Evolutionary conservation across 129 eudicot species (phyloP).

Genomic region (Smallanthus sonchifolius): DNA sequence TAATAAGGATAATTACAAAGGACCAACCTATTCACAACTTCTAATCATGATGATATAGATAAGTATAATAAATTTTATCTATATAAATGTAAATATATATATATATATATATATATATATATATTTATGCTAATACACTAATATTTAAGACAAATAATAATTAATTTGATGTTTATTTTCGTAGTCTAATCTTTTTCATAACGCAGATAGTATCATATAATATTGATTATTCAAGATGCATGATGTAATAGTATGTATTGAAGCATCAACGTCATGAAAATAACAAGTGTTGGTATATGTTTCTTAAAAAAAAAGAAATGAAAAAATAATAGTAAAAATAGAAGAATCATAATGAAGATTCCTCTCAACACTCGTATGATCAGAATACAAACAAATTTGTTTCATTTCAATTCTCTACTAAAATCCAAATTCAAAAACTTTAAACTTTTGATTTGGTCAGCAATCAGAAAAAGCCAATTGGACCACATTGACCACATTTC

Average conservation of each 20-base stretch:
- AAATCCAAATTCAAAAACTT: conserved; percentile 6
- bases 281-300: not conserved
- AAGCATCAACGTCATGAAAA: not conserved
- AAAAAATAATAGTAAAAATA: not conserved
- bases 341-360: not conserved
- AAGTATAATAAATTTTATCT: too few species aligned
- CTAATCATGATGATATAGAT: too few species aligned
- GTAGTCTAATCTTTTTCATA: too few species aligned
- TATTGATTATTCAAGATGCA: too few species aligned
- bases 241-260: not conserved
- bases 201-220: too few species aligned
- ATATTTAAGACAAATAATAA: too few species aligned
- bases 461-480: not conserved
- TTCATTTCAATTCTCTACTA: not conserved
- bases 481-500: not conserved
- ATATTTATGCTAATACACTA: too few species aligned
- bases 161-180: too few species aligned
- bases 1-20: too few species aligned
- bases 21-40: too few species aligned
- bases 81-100: too few species aligned
- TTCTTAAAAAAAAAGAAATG: not conserved
- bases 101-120: too few species aligned
- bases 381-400: conserved; percentile 7
- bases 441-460: not conserved
- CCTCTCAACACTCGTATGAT: not conserved